Conservation (phyloP, 2,329 filamentous ascomycete genomes). For the Beauveria caledonica region DNA sequence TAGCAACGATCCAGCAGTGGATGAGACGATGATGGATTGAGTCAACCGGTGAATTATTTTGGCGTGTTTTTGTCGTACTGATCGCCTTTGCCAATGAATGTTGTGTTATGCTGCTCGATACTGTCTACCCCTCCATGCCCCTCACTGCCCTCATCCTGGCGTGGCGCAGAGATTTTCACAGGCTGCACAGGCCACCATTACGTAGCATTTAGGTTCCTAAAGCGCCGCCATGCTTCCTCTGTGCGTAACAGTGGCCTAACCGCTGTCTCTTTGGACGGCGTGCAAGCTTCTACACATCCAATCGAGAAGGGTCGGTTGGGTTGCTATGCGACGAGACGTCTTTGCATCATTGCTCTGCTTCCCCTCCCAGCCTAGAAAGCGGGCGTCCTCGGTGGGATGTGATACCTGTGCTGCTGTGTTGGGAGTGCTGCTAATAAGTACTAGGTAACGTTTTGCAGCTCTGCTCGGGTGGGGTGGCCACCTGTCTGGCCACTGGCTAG, state of each 20-base stretch:
- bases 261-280: neutral
- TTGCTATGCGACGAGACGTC: neutral
- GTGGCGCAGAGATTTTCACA: constrained; percentile 2
- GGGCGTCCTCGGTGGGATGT: neutral
- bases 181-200: constrained; percentile 8
- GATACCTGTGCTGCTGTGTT: neutral
- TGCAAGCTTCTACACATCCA: neutral
- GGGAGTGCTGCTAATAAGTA: neutral
- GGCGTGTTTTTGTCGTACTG: neutral
- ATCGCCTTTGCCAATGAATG: neutral
- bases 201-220: neutral
- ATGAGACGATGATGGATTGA: neutral
- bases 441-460: neutral
- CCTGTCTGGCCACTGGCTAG: neutral
- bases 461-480: too few species aligned
- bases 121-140: constrained; percentile 8
- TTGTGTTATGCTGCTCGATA: neutral
- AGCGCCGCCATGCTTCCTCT: neutral
- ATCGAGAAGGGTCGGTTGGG: neutral
- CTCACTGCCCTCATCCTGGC: neutral
- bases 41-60: neutral
- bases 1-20: neutral
- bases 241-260: neutral
- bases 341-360: neutral
- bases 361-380: neutral